Evolutionary conservation across 208 protist species (phyloP), one percentile per base, ranked within the genome.

Genomic region (Trypanosoma conorhini): DNA sequence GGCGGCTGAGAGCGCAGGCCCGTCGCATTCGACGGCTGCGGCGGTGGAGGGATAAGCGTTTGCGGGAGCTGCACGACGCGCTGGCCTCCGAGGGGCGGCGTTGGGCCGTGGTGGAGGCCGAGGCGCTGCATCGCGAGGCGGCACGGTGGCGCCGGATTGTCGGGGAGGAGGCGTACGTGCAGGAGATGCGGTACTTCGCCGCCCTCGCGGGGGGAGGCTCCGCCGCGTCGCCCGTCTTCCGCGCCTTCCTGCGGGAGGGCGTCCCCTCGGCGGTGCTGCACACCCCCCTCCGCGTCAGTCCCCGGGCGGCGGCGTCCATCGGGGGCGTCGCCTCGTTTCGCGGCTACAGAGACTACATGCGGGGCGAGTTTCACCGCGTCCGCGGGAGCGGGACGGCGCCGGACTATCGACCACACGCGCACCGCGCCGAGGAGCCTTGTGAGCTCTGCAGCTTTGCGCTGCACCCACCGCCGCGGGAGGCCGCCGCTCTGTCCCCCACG

Each of bases 321-420:
- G 66, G 66, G 19, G 54, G 33, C 24, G 66, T 71, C 1, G 56
- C 40, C 10, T 71, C 66, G 12, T 71, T 71, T 52, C 22, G 42
- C 21, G 66, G 63, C n/a, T 71, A 71, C 56, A 71, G 66, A 33
- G 38, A 61, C 22, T 61, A 55, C 38, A 61, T 71, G 35, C n/a
- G 66, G 22, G 31, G 35, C 12, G 66, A 71, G 42, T 71, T 63
- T 71, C 33, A 12, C 33, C 56, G 56, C 42, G 54, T 56, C 7
- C 26, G 56, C 28, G n/a, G n/a, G 7, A 69, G 21, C 59, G 52
- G 52, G 33, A 69, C 21, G 33, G 19, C 31, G 22, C 10, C 22
- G 12, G 51, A 7, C 24, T 61, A 15, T 61, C 38, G 26, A 4
- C 13, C 59, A 26, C 52, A 46, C 38, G 21, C 30, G 51, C 28